Conservation (phyloP, 345 rosid genomes). For the Trapa incisa region DNA sequence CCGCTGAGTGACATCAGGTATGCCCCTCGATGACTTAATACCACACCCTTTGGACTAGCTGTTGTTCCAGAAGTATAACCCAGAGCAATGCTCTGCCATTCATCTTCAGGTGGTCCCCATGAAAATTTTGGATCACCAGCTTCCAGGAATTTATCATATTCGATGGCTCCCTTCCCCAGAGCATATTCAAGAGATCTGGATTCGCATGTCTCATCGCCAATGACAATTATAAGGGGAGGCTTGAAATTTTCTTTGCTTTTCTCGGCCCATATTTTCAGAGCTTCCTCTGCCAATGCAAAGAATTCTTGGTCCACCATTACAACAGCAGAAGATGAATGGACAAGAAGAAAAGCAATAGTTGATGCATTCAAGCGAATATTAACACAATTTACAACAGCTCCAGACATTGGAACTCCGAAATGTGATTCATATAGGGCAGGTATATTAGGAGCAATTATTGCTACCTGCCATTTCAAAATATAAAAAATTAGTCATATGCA, state of each 20-base stretch:
- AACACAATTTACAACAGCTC: conserved; percentile 67
- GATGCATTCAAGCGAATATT: conserved; percentile 75
- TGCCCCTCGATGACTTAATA: conserved; percentile 82
- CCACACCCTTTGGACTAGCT: conserved; percentile 84
- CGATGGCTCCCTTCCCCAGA: conserved; percentile 57
- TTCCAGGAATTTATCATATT: conserved; percentile 71
- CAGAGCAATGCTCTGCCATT: conserved; percentile 91
- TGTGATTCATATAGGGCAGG: conserved; percentile 86
- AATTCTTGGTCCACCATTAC: conserved; percentile 86
- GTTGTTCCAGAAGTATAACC: conserved; percentile 98
- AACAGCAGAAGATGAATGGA: conserved; percentile 49
- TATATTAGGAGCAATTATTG: conserved; percentile 70
- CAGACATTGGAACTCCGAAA: conserved; percentile 88
- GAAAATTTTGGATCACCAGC: conserved; percentile 56
- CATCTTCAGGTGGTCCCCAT: conserved; percentile 85
- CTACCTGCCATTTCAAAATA: conserved; percentile 39
- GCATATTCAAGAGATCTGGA: conserved; percentile 38
- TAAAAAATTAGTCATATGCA: neutral
- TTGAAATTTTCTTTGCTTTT: conserved; percentile 33
- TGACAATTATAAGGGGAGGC: conserved; percentile 53
- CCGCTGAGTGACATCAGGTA: conserved; percentile 59
- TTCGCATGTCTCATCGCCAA: conserved; percentile 64
- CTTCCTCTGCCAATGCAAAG: conserved; percentile 56
- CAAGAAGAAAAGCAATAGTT: conserved; percentile 63
- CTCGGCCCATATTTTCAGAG: conserved; percentile 50